A percentile compares a stretch with the other conserved stretches of the same genome.
Evolutionary conservation across 345 rosid species (phyloP).

Genomic region (Syzygium aromaticum): DNA sequence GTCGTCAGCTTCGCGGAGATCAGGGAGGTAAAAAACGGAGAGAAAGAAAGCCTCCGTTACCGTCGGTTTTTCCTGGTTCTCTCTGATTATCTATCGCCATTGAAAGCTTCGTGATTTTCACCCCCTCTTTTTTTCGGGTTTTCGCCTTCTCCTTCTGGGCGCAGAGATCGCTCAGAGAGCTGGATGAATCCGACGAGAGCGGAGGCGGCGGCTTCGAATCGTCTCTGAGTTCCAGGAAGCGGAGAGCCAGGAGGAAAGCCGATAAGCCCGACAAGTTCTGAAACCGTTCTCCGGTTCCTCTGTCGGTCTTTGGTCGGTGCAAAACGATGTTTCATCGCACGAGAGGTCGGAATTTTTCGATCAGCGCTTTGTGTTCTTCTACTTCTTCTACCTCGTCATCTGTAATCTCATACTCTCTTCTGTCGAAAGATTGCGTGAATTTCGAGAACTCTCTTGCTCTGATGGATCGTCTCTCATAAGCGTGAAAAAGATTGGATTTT

Average conservation of each 20-base stretch:
- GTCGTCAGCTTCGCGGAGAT: constrained; percentile 60
- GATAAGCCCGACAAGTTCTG: constrained; percentile 14
- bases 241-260: constrained; percentile 45
- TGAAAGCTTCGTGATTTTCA: not conserved
- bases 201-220: constrained; percentile 34
- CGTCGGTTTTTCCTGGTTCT: not conserved
- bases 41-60: not conserved
- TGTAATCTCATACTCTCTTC: not conserved
- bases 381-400: not conserved
- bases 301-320: not conserved
- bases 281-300: not conserved
- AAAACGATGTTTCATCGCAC: not conserved
- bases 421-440: not conserved
- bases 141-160: not conserved
- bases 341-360: not conserved
- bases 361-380: not conserved
- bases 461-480: not conserved
- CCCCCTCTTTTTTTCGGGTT: not conserved
- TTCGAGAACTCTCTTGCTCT: not conserved
- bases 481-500: not conserved
- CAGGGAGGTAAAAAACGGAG: constrained; percentile 34
- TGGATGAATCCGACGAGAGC: constrained; percentile 32
- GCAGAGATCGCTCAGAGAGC: constrained; percentile 55
- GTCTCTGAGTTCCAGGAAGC: constrained; percentile 45
- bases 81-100: not conserved